Conservation (phyloP, 257 asterid genomes). For the Apocynum venetum region DNA sequence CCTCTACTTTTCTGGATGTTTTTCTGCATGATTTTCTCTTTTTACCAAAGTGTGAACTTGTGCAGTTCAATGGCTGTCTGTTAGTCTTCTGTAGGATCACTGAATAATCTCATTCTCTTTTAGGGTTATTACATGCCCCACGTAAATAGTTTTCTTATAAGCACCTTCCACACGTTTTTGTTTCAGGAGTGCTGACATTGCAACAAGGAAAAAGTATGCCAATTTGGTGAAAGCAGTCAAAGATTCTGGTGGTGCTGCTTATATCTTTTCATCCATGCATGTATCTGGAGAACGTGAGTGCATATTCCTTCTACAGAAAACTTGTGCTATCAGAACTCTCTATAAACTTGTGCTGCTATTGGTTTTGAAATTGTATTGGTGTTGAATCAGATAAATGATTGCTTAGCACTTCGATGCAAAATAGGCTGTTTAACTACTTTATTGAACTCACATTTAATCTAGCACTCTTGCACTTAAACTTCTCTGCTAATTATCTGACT, state of each 20-base stretch:
- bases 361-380: neutral
- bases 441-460: neutral
- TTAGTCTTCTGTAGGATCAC: neutral
- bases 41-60: neutral
- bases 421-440: neutral
- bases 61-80: neutral
- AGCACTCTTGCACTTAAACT: neutral
- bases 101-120: neutral
- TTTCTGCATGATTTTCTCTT: neutral
- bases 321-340: neutral
- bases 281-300: conserved; percentile 97
- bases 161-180: neutral
- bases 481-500: neutral
- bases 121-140: neutral
- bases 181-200: conserved; percentile 72
- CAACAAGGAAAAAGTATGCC: conserved; percentile 63
- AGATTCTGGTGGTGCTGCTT: conserved; percentile 73
- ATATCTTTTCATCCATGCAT: conserved; percentile 93
- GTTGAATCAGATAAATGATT: neutral
- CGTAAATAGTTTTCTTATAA: neutral
- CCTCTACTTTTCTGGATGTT: neutral
- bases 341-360: neutral
- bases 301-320: neutral
- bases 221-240: conserved; percentile 76
- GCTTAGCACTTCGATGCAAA: neutral